Evolutionary conservation across 2,329 filamentous ascomycete species (phyloP), one percentile per base, ranked within the genome.

Genomic region (Fusarium drepaniforme): DNA sequence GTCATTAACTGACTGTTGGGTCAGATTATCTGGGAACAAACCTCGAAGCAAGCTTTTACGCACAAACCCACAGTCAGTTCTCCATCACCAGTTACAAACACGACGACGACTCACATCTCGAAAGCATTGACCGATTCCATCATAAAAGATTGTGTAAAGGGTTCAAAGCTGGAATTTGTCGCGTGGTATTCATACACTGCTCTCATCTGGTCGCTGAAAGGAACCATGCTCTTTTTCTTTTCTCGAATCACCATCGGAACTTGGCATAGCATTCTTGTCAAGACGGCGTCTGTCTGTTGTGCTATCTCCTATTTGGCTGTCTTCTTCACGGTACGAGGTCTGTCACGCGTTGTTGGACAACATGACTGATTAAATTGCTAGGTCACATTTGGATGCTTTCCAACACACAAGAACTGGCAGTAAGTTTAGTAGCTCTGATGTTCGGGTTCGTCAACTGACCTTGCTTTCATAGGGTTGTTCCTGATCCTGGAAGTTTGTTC

Each of bases 181-280:
- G 84, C 83, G 0, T 85, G 84, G 84, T 86, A 84, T 33, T 78
- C 78, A 8, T 85, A 85, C 46, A 82, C 82, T 0, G 78, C 80
- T 0, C 78, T 84, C 0, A 79, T 84, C 9, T 85, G 82, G 82
- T 81, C 69, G 5, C 71, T 82, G 4, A 82, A 82, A 42, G 80
- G 78, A 6, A 80, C 75, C 0, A 71, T 82, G 73, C 37, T 82
- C 5, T 80, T 73, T 7, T 82, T 82, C 67, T 81, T 80, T 12
- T 76, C 74, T 5, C 73, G 76, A 5, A 77, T 81, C 70, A 80
- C 80, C 0, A 80, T 79, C 0, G 80, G 79, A 2, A 68, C 77
- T 0, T 80, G 77, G 75, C 75, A 79, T 30, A 72, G 72, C 2
- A 18, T 78, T 1, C 75, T 79, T 18, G 71, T 79, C 15, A 79